Evolutionary conservation across 371 early-diverging fungal species (phyloP), one percentile per base, ranked within the genome.

Genomic region (Blastocladiella emersonii): DNA sequence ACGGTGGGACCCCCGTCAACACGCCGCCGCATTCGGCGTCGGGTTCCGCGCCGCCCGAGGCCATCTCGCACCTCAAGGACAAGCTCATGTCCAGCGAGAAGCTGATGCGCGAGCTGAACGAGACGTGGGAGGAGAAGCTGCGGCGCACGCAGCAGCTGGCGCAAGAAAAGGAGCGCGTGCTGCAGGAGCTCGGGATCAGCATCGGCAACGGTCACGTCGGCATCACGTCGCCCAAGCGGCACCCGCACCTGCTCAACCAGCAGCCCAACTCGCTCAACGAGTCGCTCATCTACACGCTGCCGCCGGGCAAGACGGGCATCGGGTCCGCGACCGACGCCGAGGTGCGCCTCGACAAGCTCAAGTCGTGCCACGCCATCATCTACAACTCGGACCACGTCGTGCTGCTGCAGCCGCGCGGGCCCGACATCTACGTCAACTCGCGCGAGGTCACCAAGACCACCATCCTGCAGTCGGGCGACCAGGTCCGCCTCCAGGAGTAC

Each of bases 81-180:
- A 89, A 90, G 71, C 73, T 94, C 12, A 77, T 81, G 35, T 85
- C 88, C 0, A 86, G 85, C n/a, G 91, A 94, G 65, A 94, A 94
- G 74, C 76, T 94, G 12, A 77, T 93, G 67, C 78, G 79, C 0
- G 88, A 92, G 68, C 72, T 89, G 8, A 87, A 86, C 64, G 85
- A 88, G 70, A 85, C 86, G 17, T 92, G 89, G 87, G 91, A 90
- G 70, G 89, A 91, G 41, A 91, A 90, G 65, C 72, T 91, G 49
- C 69, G 78, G 35, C 82, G 80, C 67, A 89, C 92, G 1, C 84
- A 88, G 68, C 76, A 78, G 51, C 84, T 92, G 48, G 88, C 89
- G 53, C 64, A 65, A 23, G 86, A 85, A 61, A 83, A 90, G 23
- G 90, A 89, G 68, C 77, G 78, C 59, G 83, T 87, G 0, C 69